Percentiles rank a stretch among this genome's conserved stretches.
phyloP scores from a whole-genome alignment of 179 eudicot genomes.

The Drosera spatulata region DNA sequence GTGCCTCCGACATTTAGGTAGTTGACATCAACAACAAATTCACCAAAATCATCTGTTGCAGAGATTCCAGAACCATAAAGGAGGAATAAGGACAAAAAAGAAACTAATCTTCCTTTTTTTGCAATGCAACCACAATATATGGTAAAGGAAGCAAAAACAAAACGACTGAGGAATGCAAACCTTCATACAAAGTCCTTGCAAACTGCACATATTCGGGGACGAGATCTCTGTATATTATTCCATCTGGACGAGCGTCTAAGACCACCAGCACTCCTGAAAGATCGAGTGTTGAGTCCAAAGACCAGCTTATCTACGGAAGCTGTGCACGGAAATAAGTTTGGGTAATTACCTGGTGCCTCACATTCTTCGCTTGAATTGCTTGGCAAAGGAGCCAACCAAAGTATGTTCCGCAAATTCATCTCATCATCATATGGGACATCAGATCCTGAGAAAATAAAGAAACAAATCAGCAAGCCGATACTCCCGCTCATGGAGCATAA shows the following conservation, averaged over 20 bases:
- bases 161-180: slow-evolving; percentile 20
- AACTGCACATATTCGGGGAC: slow-evolving; percentile 68
- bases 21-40: slow-evolving; percentile 73
- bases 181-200: slow-evolving; percentile 90
- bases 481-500: not conserved
- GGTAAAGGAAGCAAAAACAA: not conserved
- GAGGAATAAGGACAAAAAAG: no score
- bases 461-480: not conserved
- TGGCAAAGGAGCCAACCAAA: slow-evolving; percentile 98
- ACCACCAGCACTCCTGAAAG: slow-evolving; percentile 76
- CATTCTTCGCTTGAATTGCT: slow-evolving; percentile 43
- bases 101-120: no score
- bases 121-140: no score
- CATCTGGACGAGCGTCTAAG: slow-evolving; percentile 80
- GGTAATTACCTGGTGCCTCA: slow-evolving; percentile 66
- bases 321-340: not conserved
- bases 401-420: slow-evolving; percentile 88
- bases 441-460: slow-evolving; percentile 45
- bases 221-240: slow-evolving; percentile 83
- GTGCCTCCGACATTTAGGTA: slow-evolving; percentile 62
- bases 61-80: not conserved
- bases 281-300: no score
- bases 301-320: no score
- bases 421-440: slow-evolving; percentile 49
- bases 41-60: slow-evolving; percentile 71